These are phyloP conservation scores for Lathyrus tuberosus DNA, from an alignment of 306 rosid species.

Conservation along the genomic window DNA sequence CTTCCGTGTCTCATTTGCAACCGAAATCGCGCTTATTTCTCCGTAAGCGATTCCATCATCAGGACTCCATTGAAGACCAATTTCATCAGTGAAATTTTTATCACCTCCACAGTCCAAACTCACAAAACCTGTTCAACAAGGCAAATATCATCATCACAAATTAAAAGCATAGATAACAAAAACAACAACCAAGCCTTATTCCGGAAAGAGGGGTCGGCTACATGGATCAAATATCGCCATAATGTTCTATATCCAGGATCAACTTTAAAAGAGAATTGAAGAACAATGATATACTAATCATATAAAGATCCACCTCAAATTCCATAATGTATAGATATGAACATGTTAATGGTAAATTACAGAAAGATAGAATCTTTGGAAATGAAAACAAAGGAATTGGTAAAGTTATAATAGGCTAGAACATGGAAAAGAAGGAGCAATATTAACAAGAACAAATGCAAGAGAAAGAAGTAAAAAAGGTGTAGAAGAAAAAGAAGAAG, in stretches of 20 bases:
- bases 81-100: slow-evolving; percentile 66
- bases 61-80: slow-evolving; percentile 82
- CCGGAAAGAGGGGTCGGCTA: too few relatives aligned
- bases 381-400: slow-evolving; percentile 21
- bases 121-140: slow-evolving; percentile 68
- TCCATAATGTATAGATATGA: not conserved
- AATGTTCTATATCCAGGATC: too few relatives aligned
- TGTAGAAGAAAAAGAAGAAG: slow-evolving; percentile 8
- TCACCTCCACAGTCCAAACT: slow-evolving; percentile 97
- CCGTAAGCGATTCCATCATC: slow-evolving; percentile 62
- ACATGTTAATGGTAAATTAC: not conserved
- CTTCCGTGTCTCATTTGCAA: slow-evolving; percentile 69
- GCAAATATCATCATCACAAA: slow-evolving; percentile 17
- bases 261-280: too few relatives aligned
- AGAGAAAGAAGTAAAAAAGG: not conserved
- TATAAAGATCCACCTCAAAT: not conserved
- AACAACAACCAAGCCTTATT: too few relatives aligned
- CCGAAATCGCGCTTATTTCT: slow-evolving; percentile 58
- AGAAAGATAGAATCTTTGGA: slow-evolving; percentile 1
- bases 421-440: not conserved
- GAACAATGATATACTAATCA: slow-evolving; percentile 10
- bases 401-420: slow-evolving; percentile 3
- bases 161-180: not conserved
- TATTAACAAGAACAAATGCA: slow-evolving; percentile 21
- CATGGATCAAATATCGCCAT: too few relatives aligned